phyloP scores from a whole-genome alignment of 306 rosid species.

The Acacia crassicarpa region DNA sequence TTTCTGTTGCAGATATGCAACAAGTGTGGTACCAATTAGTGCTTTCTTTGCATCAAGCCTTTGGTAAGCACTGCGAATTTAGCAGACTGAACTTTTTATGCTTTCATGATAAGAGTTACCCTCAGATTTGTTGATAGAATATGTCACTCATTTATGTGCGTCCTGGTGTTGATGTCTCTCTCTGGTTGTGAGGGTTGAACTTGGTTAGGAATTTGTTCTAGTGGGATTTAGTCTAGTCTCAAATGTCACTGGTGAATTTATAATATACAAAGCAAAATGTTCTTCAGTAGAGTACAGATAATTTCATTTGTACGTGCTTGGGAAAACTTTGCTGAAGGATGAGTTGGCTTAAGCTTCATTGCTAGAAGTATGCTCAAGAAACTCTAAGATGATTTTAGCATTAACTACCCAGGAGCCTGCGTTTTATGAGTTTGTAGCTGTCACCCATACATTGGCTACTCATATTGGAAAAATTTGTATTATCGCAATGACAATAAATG shows the following conservation, averaged over 20 bases:
- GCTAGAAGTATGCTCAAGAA: not conserved
- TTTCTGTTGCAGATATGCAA: slow-evolving; percentile 73
- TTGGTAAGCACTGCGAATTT: slow-evolving; percentile 60
- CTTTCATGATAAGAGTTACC: not conserved
- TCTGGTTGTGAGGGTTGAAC: not conserved
- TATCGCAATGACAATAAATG: not conserved
- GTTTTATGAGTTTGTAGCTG: not conserved
- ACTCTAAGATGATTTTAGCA: not conserved
- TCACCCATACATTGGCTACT: slow-evolving; percentile 8
- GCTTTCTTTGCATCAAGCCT: slow-evolving; percentile 98
- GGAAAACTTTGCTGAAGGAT: not conserved
- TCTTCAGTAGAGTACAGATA: not conserved
- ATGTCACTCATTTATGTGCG: not conserved
- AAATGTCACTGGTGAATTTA: not conserved
- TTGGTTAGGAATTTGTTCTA: not conserved
- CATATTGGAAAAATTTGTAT: not conserved
- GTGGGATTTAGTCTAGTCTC: not conserved
- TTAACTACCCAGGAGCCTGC: not conserved
- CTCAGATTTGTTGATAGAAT: not conserved
- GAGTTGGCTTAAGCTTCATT: not conserved
- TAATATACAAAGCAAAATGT: not conserved
- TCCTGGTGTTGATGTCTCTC: not conserved
- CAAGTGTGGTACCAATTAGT: slow-evolving; percentile 90
- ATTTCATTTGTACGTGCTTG: not conserved
- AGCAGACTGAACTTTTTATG: not conserved